These are phyloP conservation scores for Phytopythium chamaehyphon DNA, from an alignment of 352 stramenopile species.

Conservation along the genomic window DNA sequence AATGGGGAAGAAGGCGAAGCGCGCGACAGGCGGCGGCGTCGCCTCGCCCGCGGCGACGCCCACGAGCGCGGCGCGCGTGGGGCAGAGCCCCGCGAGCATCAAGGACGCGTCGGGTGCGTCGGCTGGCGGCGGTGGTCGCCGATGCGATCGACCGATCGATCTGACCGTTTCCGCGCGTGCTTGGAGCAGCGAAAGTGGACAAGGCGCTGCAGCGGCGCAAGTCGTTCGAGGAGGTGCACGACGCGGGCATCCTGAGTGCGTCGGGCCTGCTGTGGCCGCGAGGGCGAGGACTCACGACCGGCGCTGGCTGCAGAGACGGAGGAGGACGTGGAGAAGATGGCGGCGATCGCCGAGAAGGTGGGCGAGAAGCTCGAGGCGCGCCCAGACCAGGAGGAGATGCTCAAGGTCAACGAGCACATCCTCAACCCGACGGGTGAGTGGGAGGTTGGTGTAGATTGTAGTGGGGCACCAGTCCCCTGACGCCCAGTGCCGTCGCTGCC, in stretches of 20 bases:
- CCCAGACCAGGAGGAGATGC: slow-evolving; percentile 45
- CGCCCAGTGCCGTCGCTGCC: not conserved
- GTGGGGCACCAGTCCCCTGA: not conserved
- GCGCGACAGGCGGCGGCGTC: slow-evolving; percentile 6
- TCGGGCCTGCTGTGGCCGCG: not conserved
- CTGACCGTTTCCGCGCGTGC: not conserved
- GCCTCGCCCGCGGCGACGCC: slow-evolving; percentile 5
- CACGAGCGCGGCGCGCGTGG: not conserved
- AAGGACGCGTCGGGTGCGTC: slow-evolving; percentile 1
- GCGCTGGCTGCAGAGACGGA: slow-evolving; percentile 17
- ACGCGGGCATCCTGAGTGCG: slow-evolving; percentile 41
- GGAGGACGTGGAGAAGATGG: slow-evolving; percentile 37
- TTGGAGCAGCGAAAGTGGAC: slow-evolving; percentile 29
- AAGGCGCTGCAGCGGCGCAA: slow-evolving; percentile 34
- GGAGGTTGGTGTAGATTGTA: not conserved
- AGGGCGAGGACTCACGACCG: not conserved
- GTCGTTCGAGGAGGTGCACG: slow-evolving; percentile 42
- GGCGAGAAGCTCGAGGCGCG: slow-evolving; percentile 44
- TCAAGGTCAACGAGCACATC: slow-evolving; percentile 44
- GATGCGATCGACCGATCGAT: too few species aligned
- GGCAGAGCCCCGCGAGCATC: not conserved
- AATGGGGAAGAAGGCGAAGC: slow-evolving; percentile 71
- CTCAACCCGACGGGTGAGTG: slow-evolving; percentile 33
- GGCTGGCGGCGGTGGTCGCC: not conserved
- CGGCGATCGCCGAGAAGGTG: slow-evolving; percentile 31